Evolutionary conservation across 225 moss, liverwort and hornwort species (phyloP).

Genomic region (Bryum argenteum): DNA sequence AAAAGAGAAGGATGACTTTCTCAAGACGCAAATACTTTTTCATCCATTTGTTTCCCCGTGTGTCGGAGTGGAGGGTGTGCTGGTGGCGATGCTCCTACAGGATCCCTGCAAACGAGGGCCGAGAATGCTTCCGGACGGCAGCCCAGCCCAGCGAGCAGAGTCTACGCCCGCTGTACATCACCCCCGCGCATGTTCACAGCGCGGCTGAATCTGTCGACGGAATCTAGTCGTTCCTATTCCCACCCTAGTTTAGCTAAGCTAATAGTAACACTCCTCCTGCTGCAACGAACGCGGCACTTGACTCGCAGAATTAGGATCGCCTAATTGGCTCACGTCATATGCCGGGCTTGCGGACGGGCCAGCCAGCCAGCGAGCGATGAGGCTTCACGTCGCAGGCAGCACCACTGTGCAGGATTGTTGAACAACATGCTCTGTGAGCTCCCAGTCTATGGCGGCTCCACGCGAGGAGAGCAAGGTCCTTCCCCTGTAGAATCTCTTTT

Average conservation of each 20-base stretch:
- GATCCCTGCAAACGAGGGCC: conserved; percentile 32
- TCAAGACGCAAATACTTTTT: background rate
- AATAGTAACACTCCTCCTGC: conserved; percentile 6
- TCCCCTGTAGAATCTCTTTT: conserved; percentile 27
- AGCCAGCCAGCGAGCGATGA: background rate
- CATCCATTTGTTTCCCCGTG: background rate
- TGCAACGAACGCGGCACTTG: background rate
- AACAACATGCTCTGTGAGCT: conserved; percentile 10
- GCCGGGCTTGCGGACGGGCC: background rate
- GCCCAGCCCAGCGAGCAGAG: background rate
- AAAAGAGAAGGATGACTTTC: background rate
- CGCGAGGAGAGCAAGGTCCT: conserved; percentile 1
- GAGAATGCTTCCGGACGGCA: conserved; percentile 24
- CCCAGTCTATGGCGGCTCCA: conserved; percentile 13
- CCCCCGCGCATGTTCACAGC: background rate
- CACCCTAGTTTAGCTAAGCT: conserved; percentile 18
- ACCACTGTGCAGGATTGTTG: conserved; percentile 8
- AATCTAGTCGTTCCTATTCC: conserved; percentile 30
- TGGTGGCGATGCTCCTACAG: background rate
- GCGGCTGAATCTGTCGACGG: conserved; percentile 38
- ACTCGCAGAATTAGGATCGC: conserved; percentile 17
- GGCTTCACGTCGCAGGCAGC: conserved; percentile 8
- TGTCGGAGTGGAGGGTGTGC: background rate
- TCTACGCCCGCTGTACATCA: background rate
- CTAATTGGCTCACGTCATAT: conserved; percentile 16